These are phyloP conservation scores for Hanseniaspora singularis DNA, from an alignment of 805 yeast genomes.

Conservation along the genomic window DNA sequence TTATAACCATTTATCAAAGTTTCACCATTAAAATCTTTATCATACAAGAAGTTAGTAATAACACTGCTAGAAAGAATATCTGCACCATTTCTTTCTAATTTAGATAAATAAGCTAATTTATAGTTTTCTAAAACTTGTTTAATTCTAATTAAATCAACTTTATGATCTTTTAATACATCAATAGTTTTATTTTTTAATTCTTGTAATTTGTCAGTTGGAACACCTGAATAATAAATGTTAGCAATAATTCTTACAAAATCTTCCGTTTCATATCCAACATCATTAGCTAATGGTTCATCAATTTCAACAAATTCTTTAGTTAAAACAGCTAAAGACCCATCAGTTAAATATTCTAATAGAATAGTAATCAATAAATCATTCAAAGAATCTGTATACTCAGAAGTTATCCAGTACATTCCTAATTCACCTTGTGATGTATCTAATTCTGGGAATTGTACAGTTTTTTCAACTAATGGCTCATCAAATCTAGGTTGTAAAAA, in stretches of 20 bases:
- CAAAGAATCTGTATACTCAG: constrained; percentile 40
- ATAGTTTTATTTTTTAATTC: constrained; percentile 44
- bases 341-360: constrained; percentile 61
- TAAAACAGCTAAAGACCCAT: constrained; percentile 64
- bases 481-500: constrained; percentile 15
- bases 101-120: constrained; percentile 47
- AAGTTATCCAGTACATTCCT: constrained; percentile 71
- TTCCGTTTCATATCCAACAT: constrained; percentile 57
- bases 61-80: constrained; percentile 50
- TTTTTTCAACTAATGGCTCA: constrained; percentile 26
- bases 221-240: constrained; percentile 48
- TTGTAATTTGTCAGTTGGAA: constrained; percentile 53
- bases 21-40: constrained; percentile 30
- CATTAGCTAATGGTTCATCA: constrained; percentile 69
- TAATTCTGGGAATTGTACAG: constrained; percentile 72
- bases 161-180: constrained; percentile 42
- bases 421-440: constrained; percentile 78
- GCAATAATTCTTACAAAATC: constrained; percentile 56
- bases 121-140: constrained; percentile 56
- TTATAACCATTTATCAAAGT: constrained; percentile 46
- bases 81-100: constrained; percentile 51
- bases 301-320: constrained; percentile 64
- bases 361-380: constrained; percentile 59
- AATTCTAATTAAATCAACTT: constrained; percentile 54
- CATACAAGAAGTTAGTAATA: constrained; percentile 70